Percentiles rank a stretch among this genome's conserved stretches.
These are phyloP conservation scores for Porogramme epimiltina DNA, from an alignment of 1,284 basidiomycete genomes.

Conservation along the genomic window DNA sequence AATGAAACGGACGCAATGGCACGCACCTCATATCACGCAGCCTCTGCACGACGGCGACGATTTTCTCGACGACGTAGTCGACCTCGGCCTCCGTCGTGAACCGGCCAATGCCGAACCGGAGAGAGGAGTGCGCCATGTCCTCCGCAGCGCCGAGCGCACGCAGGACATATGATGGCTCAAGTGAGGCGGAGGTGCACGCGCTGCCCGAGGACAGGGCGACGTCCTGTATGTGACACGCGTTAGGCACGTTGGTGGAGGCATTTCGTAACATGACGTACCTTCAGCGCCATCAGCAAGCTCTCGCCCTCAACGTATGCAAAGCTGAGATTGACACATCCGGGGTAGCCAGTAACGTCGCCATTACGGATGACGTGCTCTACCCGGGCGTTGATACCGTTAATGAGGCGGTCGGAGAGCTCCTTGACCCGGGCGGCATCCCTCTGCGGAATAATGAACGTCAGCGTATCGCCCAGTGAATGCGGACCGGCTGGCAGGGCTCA, in stretches of 20 bases:
- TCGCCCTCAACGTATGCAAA: constrained; percentile 99
- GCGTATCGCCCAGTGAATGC: not conserved
- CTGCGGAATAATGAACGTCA: constrained; percentile 41
- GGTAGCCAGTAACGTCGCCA: constrained; percentile 87
- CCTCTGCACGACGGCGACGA: constrained; percentile 80
- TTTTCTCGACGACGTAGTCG: constrained; percentile 92
- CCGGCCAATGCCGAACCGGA: constrained; percentile 96
- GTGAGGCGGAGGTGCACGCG: constrained; percentile 96
- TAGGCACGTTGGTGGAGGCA: not conserved
- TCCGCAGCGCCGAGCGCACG: constrained; percentile 96
- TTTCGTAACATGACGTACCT: constrained; percentile 61
- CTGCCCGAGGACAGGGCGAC: constrained; percentile 97
- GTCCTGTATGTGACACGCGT: constrained; percentile 53
- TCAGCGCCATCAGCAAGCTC: constrained; percentile 96
- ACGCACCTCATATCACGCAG: constrained; percentile 73
- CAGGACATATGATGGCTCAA: constrained; percentile 98
- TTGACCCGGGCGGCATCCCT: constrained; percentile 84
- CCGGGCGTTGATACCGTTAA: constrained; percentile 79
- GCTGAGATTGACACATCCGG: constrained; percentile 93
- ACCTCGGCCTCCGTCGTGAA: constrained; percentile 99
- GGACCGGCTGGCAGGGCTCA: constrained; percentile 56
- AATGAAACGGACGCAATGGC: not conserved
- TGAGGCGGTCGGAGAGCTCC: constrained; percentile 80
- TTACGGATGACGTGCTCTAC: constrained; percentile 94
- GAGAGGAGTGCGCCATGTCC: constrained; percentile 98